Percentiles rank a stretch among this genome's conserved stretches.
Conservation (phyloP, 345 rosid genomes). For the Lenwebbia sp. region DNA sequence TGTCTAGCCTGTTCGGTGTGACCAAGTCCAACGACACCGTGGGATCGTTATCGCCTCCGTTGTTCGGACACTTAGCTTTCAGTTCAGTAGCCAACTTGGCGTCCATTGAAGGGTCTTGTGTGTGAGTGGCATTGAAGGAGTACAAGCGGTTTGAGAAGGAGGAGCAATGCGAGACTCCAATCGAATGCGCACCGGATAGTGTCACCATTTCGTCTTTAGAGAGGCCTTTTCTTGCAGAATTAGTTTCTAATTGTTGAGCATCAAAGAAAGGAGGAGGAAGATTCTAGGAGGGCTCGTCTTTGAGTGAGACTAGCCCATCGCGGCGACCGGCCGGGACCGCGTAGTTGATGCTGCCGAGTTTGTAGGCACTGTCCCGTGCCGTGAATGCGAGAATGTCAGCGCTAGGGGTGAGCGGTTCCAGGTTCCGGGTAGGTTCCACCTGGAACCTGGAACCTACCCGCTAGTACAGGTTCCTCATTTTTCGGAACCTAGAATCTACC, state of each 20-base stretch:
- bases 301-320: slow-evolving; percentile 1
- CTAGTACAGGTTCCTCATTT: too few species aligned
- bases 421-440: too few species aligned
- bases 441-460: too few species aligned
- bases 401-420: too few species aligned
- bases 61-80: background rate
- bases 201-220: slow-evolving; percentile 14
- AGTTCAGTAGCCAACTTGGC: background rate
- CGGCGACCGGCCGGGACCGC: slow-evolving; percentile 10
- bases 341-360: slow-evolving; percentile 5
- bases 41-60: background rate
- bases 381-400: slow-evolving; percentile 2
- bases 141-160: slow-evolving; percentile 8
- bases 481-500: too few species aligned
- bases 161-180: slow-evolving; percentile 13
- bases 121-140: background rate
- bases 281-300: background rate
- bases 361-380: slow-evolving; percentile 1
- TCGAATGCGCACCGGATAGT: slow-evolving; percentile 16
- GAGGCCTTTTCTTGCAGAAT: slow-evolving; percentile 7
- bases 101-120: slow-evolving; percentile 10
- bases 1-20: background rate
- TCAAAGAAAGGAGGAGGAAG: slow-evolving; percentile 5
- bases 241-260: background rate
- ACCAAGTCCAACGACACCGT: background rate